These are phyloP conservation scores for Sporothrix inflata DNA, from an alignment of 2,329 filamentous ascomycete genomes.

Conservation along the genomic window DNA sequence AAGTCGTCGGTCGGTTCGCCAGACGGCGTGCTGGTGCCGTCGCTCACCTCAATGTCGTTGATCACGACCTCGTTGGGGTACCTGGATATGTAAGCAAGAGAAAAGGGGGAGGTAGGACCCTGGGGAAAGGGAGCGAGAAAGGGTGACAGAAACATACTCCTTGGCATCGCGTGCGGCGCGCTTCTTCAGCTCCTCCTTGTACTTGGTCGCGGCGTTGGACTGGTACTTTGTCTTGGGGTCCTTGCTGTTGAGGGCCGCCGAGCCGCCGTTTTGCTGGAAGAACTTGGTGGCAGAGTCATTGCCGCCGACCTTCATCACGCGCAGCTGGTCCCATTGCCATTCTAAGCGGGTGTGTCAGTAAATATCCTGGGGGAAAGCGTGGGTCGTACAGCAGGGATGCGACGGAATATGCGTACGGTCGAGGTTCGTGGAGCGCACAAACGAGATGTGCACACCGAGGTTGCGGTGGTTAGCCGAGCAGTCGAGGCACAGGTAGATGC, in stretches of 20 bases:
- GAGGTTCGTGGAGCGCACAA: constrained; percentile 96
- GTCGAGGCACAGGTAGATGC: constrained; percentile 95
- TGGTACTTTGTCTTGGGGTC: constrained; percentile 97
- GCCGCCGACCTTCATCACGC: constrained; percentile 96
- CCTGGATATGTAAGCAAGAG: constrained; percentile 49
- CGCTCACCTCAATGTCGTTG: constrained; percentile 64
- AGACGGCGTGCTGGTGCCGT: constrained; percentile 74
- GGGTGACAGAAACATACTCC: constrained; percentile 62
- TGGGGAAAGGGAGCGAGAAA: neutral
- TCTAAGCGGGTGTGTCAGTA: constrained; percentile 49
- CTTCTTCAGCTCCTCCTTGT: constrained; percentile 94
- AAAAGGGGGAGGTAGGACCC: neutral
- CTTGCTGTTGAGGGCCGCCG: constrained; percentile 91
- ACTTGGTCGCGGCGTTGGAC: constrained; percentile 89
- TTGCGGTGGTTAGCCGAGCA: constrained; percentile 97
- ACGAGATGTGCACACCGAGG: constrained; percentile 97
- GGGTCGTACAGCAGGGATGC: neutral
- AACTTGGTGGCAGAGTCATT: constrained; percentile 98
- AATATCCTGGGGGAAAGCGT: no score
- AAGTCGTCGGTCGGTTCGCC: constrained; percentile 88
- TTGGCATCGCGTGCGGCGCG: constrained; percentile 80
- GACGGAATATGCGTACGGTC: constrained; percentile 69
- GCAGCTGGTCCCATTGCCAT: constrained; percentile 99
- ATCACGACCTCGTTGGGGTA: constrained; percentile 85
- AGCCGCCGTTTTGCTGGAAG: constrained; percentile 95